Base-by-base conservation (phyloP, 148 eudicot species). In the Gaultheria prostrata region DNA sequence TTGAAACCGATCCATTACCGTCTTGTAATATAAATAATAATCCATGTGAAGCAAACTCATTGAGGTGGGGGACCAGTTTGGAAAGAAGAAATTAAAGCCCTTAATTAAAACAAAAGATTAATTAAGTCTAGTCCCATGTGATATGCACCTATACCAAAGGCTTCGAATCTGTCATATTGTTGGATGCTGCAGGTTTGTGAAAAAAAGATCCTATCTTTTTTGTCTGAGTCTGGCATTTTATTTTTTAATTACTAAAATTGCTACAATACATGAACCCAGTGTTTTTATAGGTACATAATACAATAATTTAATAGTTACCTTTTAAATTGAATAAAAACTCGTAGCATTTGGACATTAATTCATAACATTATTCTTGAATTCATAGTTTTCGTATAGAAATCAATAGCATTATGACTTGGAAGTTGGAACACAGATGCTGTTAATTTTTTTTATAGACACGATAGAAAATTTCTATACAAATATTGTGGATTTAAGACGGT, bases 101-200 rank as follows among this genome's bases (percentile, higher is more conserved):
- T 43, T 24, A 78, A 53, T 61, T 61, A 80, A 35, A 80, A 1
- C 43, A 39, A n/a, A 80, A 49, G 1, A 80, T 63, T 63, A 43
- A n/a, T 43, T 8, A 45, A 65, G 13, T 43, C 53, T 12, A 63
- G 54, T 80, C 83, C 83, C 83, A 81, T 69, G 83, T 81, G 83
- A 81, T 48, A 20, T 35, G 57, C 83, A 81, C 76, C 76, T 3
- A 12, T 15, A 49, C 17, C 72, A 28, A 80, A 80, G 56, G 18
- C 71, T 63, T 63, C 15, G 35, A 63, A 61, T 80, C 82, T 80
- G 28, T 43, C 35, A 61, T 18, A 10, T 26, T 63, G 28, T 76
- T 24, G 30, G 53, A 63, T 79, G 71, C 35, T 67, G n/a, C n/a
- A n/a, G 28, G 28, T 28, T 28, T 67, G 43, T 39, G 43, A 13